phyloP scores from a whole-genome alignment of 169 alveolate species.

The Plasmodium cynomolgi region DNA sequence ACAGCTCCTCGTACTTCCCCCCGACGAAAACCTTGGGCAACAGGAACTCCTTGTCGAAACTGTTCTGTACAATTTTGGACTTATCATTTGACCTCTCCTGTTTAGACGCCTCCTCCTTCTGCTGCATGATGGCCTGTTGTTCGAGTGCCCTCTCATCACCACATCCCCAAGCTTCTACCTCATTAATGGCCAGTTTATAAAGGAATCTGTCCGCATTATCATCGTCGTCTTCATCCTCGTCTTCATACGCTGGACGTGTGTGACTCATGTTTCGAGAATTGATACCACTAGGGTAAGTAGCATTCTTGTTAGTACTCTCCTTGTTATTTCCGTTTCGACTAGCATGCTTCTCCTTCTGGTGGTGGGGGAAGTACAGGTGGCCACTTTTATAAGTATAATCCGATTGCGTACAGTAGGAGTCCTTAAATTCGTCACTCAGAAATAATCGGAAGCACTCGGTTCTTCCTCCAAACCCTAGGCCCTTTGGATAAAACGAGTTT shows the following conservation, averaged over 20 bases:
- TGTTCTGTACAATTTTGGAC: constrained; percentile 70
- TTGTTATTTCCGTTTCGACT: not conserved
- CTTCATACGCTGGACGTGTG: not conserved
- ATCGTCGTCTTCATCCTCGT: constrained; percentile 36
- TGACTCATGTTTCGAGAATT: not conserved
- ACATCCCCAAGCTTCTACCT: constrained; percentile 76
- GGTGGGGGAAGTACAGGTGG: constrained; percentile 62
- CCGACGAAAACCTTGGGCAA: constrained; percentile 65
- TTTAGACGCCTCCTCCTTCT: constrained; percentile 57
- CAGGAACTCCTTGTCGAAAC: constrained; percentile 72
- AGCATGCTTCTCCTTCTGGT: constrained; percentile 3
- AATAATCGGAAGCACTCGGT: constrained; percentile 72
- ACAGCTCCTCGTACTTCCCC: constrained; percentile 32
- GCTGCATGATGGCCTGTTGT: constrained; percentile 22
- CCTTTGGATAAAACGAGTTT: constrained; percentile 68
- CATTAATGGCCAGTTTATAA: constrained; percentile 41
- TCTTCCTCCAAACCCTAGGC: constrained; percentile 74
- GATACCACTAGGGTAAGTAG: not conserved
- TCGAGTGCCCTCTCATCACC: constrained; percentile 61
- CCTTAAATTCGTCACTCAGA: constrained; percentile 74
- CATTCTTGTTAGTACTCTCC: not conserved
- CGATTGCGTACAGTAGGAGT: constrained; percentile 70
- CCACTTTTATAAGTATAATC: constrained; percentile 74
- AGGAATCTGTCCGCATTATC: constrained; percentile 17
- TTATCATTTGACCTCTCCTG: constrained; percentile 69